Evolutionary conservation across 371 early-diverging fungal genomes (phyloP), one percentile per base, ranked within the genome.

Genomic region (Haplosporangium sp.): DNA sequence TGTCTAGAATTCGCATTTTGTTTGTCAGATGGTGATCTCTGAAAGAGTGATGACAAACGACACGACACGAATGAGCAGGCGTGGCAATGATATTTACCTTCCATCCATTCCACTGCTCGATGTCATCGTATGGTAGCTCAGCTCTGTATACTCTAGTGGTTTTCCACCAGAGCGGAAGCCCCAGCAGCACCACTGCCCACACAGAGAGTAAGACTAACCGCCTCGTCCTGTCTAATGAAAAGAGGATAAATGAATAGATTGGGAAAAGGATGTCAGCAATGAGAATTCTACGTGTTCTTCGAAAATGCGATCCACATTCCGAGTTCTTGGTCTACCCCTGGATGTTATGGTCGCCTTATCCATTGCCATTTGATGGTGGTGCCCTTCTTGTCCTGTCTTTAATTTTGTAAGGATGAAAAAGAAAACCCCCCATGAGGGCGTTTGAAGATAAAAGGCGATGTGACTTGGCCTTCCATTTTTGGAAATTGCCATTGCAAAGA

Each of bases 121-220:
- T 93, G 50, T 89, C 86, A 12, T 80, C 72, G 59, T 88, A 85
- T 5, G 97, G 96, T 50, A 97, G 79, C 23, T 88, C 86, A 0
- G 98, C 96, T 51, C 97, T 88, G 73, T 97, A 93, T 0, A 97
- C 94, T 45, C 92, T 91, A 0, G 97, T 96, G 2, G 96, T 95
- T 51, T 91, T 88, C 93, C 94, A 95, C 97, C 98, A 96, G 45
- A 96, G 86, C 0, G 98, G 98, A 13, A 95, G 55, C 0, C 91
- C 95, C 20, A 95, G 43, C 14, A 93, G 79, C 13, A 95, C 83
- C 1, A 95, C 83, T 29, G 64, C 63, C 89, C 89, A 91, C 58
- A 91, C 86, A 6, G 89, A 83, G 29, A 83, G 66, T 37, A 91
- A 67, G 52, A 91, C 83, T 37, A 80, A 65, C 29, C 85, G 84